phyloP scores from a whole-genome alignment of 495 filamentous ascomycete genomes.

The Ramalina intermedia region DNA sequence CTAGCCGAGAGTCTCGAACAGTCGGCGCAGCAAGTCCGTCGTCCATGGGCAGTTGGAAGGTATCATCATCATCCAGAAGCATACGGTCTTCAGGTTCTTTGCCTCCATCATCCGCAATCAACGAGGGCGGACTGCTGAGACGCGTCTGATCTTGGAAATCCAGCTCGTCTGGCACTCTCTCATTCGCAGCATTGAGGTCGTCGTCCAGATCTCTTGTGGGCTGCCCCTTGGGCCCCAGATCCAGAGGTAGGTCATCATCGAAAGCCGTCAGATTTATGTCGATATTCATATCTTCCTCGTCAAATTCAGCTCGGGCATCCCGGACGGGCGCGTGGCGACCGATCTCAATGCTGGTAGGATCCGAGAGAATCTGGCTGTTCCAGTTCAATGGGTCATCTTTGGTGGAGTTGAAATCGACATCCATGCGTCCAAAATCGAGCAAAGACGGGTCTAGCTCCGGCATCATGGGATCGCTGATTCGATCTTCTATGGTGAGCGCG shows the following conservation, averaged over 20 bases:
- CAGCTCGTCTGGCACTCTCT: constrained; percentile 36
- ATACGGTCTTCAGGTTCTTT: constrained; percentile 22
- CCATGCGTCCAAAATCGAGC: constrained; percentile 51
- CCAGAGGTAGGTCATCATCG: constrained; percentile 42
- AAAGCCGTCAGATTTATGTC: constrained; percentile 39
- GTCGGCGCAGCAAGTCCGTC: constrained; percentile 26
- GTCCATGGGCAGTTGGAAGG: constrained; percentile 47
- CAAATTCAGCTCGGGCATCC: constrained; percentile 34
- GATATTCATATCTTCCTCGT: constrained; percentile 34
- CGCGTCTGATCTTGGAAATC: constrained; percentile 32
- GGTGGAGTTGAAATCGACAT: constrained; percentile 41
- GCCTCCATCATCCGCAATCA: constrained; percentile 29
- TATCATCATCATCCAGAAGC: constrained; percentile 40
- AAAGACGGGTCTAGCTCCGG: constrained; percentile 58
- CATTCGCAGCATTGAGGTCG: constrained; percentile 55
- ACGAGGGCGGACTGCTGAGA: constrained; percentile 21
- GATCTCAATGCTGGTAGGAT: constrained; percentile 36
- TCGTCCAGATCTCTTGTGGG: constrained; percentile 49
- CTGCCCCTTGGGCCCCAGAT: constrained; percentile 72
- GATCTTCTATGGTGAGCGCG: constrained; percentile 22
- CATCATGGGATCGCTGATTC: constrained; percentile 17
- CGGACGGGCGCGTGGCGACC: constrained; percentile 26
- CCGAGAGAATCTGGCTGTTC: constrained; percentile 58
- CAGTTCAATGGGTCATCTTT: constrained; percentile 43
- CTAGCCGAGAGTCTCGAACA: constrained; percentile 29